Base-by-base conservation (phyloP, 306 rosid genomes). In the Cucurbita argyrosperma region DNA sequence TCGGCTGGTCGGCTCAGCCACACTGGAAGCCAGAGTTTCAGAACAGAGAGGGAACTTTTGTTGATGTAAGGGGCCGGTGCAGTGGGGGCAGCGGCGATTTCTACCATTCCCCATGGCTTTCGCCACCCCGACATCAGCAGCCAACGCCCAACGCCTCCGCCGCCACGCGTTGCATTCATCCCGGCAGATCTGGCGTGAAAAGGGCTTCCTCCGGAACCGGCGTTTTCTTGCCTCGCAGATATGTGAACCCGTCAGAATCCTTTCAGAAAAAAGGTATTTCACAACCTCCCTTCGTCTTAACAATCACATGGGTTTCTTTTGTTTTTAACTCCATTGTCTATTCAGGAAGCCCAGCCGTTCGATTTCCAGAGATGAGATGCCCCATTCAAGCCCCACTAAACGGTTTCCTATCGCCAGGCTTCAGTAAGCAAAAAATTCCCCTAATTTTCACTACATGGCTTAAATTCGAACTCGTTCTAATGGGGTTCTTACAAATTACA, bases 201-300 rank as follows among this genome's bases (percentile, higher is more conserved):
- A 87, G 80, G 19, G 59, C 74, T 2, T 84, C 78, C 18, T 84
- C 82, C 35, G 96, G 98, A 26, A 92, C 98, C 3, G 98, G 98
- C 1, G 98, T 92, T 1, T 92, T 92, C 81, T 55, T 92, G 67
- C 98, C 98, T 72, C 96, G 98, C 23, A 83, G 82, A 11, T 86
- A 92, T 19, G 75, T 66, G 1, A 76, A 72, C 19, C 82, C 90
- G 5, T 58, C 84, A 0, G 90, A 88, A 12, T 49, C 85, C 52
- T 88, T 85, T 47, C 86, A 84, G 75, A 88, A 78, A 79, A 47
- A 83, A 46, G 85, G 96, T 92, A 52, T 52, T 47, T 16, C 23
- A 3, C 0, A n/a, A 21, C 18, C 40, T 43, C 15, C 11, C 2
- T 5, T 12, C 7, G 2, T n/a, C 10, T 43, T 0, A 1, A 5